phyloP scores from a whole-genome alignment of 2,329 filamentous ascomycete species.

The Aureobasidium sp. region DNA sequence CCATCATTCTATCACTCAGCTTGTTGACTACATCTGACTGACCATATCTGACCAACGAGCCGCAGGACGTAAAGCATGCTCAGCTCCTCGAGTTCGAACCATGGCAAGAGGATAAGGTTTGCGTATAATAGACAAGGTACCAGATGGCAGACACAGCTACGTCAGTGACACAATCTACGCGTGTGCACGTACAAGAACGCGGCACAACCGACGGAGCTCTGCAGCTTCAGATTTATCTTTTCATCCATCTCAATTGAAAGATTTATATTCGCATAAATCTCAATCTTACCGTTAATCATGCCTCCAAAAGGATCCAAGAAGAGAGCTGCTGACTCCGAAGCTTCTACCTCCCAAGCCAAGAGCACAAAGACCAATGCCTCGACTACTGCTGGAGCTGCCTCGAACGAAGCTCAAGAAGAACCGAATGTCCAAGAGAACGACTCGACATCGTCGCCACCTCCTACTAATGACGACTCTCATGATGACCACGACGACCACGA shows the following conservation, averaged over 20 bases:
- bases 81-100: not conserved
- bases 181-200: not conserved
- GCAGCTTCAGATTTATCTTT: not conserved
- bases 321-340: not conserved
- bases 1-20: not conserved
- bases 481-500: not conserved
- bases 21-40: too few species aligned
- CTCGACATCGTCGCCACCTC: not conserved
- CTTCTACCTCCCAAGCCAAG: not conserved
- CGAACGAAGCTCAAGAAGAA: not conserved
- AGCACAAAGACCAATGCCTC: not conserved
- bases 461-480: not conserved
- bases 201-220: not conserved
- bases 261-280: not conserved
- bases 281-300: not conserved
- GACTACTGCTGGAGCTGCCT: not conserved
- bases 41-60: not conserved
- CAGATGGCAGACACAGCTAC: not conserved
- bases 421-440: not conserved
- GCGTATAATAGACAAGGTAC: not conserved
- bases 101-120: not conserved
- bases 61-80: too few species aligned
- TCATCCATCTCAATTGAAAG: not conserved
- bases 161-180: not conserved
- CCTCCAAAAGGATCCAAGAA: slow-evolving; percentile 1